phyloP scores from a whole-genome alignment of 179 eudicot genomes.

The Drosera spatulata region DNA sequence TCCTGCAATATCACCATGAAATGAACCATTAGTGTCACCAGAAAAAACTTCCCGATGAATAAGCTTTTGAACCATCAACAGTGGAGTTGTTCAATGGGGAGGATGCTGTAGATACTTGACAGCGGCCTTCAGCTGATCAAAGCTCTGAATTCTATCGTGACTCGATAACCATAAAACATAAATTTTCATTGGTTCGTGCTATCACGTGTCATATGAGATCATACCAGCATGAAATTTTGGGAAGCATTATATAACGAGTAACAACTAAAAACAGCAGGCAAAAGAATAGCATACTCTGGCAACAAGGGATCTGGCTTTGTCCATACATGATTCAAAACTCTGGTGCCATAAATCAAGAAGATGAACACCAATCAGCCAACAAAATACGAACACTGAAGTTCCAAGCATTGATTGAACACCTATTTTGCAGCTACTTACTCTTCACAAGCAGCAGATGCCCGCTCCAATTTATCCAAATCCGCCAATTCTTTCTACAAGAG shows the following conservation, averaged over 20 bases:
- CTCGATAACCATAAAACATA: too few relatives aligned
- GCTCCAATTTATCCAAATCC: slow-evolving; percentile 45
- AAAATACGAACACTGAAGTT: too few relatives aligned
- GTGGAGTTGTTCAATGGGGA: neutral
- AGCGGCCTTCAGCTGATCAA: too few relatives aligned
- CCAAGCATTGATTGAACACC: neutral
- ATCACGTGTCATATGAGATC: slow-evolving; percentile 13
- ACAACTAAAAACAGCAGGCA: neutral
- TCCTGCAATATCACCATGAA: slow-evolving; percentile 8
- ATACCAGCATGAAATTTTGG: neutral
- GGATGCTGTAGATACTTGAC: too few relatives aligned
- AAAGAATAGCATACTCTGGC: slow-evolving; percentile 28
- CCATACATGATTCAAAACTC: slow-evolving; percentile 34
- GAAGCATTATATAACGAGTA: neutral
- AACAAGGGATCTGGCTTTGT: slow-evolving; percentile 74
- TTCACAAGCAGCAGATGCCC: slow-evolving; percentile 53
- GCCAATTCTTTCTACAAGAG: slow-evolving; percentile 64
- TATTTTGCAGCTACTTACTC: slow-evolving; percentile 40
- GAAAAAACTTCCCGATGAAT: neutral
- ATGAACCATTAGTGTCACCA: neutral
- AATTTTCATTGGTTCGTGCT: slow-evolving; percentile 7
- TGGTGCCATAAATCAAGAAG: slow-evolving; percentile 6
- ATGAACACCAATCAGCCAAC: neutral
- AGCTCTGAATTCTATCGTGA: too few relatives aligned
- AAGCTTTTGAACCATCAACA: neutral